A percentile compares a stretch with the other conserved stretches of the same genome.
phyloP scores from a whole-genome alignment of 441 rosid genomes.

The Populus trichocarpa region DNA sequence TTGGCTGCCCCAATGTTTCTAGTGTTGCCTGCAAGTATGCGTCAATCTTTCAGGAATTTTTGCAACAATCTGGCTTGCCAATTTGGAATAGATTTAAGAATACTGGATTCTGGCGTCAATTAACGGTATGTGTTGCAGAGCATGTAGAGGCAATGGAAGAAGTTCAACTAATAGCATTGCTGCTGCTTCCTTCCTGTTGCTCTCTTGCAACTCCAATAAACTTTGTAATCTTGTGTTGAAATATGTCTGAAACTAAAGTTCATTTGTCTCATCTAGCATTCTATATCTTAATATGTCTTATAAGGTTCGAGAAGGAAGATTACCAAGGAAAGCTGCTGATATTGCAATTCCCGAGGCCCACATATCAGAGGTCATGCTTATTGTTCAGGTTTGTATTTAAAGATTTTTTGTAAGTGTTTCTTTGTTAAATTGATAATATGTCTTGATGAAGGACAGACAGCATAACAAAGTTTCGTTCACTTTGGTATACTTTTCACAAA shows the following conservation, averaged over 20 bases:
- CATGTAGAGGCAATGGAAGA: neutral
- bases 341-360: conserved; percentile 40
- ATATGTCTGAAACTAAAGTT: conserved; percentile 13
- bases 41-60: conserved; percentile 70
- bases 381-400: conserved; percentile 72
- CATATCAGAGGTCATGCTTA: conserved; percentile 87
- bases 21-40: conserved; percentile 67
- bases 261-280: neutral
- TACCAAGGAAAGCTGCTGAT: conserved; percentile 36
- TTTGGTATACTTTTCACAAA: conserved; percentile 8
- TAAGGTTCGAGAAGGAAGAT: conserved; percentile 96
- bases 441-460: conserved; percentile 4
- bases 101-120: conserved; percentile 92
- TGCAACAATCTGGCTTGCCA: conserved; percentile 69
- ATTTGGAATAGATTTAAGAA: conserved; percentile 91
- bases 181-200: neutral
- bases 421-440: neutral
- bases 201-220: neutral
- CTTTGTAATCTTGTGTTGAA: conserved; percentile 3
- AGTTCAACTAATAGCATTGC: neutral
- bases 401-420: neutral
- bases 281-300: conserved; percentile 6
- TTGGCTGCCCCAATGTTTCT: conserved; percentile 89
- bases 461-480: conserved; percentile 6
- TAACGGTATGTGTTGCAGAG: conserved; percentile 52